phyloP scores from a whole-genome alignment of 768 basidiomycete species.

The Candolleomyces efflorescens region DNA sequence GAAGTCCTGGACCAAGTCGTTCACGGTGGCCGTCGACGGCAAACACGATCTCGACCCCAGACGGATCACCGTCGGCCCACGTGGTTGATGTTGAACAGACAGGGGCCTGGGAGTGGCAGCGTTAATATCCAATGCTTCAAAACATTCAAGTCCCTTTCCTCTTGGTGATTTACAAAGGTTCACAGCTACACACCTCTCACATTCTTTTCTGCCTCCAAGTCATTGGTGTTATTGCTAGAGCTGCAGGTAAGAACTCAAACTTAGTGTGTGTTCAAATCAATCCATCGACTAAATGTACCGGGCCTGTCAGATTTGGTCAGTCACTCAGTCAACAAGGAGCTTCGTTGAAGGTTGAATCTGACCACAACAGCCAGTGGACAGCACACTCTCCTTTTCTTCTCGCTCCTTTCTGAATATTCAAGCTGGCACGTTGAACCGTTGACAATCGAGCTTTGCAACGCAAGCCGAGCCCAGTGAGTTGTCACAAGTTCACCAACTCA shows the following conservation, averaged over 20 bases:
- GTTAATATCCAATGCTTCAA: not conserved
- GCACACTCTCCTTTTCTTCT: not conserved
- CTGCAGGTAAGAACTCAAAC: not conserved
- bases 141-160: not conserved
- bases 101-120: not conserved
- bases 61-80: too few relatives aligned
- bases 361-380: not conserved
- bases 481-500: not conserved
- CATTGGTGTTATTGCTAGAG: not conserved
- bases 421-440: not conserved
- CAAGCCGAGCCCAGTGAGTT: not conserved
- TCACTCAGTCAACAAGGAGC: not conserved
- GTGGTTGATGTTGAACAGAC: not conserved
- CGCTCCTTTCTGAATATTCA: not conserved
- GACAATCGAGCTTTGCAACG: not conserved
- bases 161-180: not conserved
- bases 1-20: too few relatives aligned
- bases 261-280: not conserved
- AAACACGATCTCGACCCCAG: too few relatives aligned
- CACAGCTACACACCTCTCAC: not conserved
- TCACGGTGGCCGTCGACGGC: too few relatives aligned
- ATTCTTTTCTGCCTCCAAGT: not conserved
- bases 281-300: constrained; percentile 1
- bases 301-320: not conserved
- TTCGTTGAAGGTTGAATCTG: not conserved